Evolutionary conservation across 257 asterid species (phyloP).

Genomic region (Solanum neorickii): DNA sequence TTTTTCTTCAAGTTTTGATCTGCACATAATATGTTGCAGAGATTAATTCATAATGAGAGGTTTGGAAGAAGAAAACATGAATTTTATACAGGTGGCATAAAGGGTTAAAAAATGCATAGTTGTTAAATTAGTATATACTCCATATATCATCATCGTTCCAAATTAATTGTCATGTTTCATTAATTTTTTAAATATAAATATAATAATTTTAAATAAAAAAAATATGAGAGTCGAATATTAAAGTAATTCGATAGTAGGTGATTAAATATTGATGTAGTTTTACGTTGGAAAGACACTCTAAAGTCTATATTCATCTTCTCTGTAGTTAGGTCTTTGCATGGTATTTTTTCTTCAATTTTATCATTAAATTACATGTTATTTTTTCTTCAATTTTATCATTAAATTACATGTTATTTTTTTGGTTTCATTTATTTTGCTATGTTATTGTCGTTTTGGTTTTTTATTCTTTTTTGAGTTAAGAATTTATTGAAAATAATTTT

Average conservation of each 20-base stretch:
- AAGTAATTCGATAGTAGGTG: no score
- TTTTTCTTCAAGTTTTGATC: no score
- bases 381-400: neutral
- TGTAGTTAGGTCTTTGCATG: neutral
- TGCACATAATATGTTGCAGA: neutral
- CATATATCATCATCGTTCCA: no score
- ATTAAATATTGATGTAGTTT: neutral
- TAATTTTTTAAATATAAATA: neutral
- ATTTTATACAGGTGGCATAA: neutral
- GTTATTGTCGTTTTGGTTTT: neutral
- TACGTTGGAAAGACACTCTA: neutral
- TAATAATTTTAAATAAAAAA: rapidly evolving
- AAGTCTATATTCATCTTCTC: neutral
- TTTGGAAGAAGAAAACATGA: neutral
- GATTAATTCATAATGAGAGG: neutral
- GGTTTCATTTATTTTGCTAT: neutral
- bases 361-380: neutral
- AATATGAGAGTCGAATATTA: neutral
- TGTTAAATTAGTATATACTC: neutral
- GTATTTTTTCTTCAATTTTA: neutral
- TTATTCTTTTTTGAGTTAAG: no score
- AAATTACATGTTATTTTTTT: neutral
- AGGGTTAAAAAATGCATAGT: neutral
- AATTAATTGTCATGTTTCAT: neutral
- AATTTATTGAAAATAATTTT: rapidly evolving